Evolutionary conservation across 768 basidiomycete species (phyloP).

Genomic region (Lenzites betulinus): DNA sequence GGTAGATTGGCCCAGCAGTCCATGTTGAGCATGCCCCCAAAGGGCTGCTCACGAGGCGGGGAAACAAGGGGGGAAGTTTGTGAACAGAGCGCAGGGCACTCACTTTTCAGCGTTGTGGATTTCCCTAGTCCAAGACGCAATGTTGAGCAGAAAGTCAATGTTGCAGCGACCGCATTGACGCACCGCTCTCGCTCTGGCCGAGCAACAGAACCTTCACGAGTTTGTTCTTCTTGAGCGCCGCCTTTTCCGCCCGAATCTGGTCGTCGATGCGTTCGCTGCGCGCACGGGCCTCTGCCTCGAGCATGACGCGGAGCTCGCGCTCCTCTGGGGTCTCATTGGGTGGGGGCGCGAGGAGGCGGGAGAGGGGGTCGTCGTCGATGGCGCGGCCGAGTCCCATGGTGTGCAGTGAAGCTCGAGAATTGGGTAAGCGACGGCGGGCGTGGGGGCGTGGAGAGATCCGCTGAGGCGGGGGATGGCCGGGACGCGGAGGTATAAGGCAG

Average conservation of each 20-base stretch:
- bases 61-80: too few relatives aligned
- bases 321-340: constrained; percentile 56
- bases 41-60: too few relatives aligned
- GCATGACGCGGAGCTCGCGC: constrained; percentile 42
- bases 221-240: constrained; percentile 33
- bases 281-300: constrained; percentile 58
- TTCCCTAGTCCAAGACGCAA: constrained; percentile 32
- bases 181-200: constrained; percentile 41
- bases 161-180: constrained; percentile 12
- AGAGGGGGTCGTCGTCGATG: constrained; percentile 59
- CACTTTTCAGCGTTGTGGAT: constrained; percentile 45
- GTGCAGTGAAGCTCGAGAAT: constrained; percentile 1
- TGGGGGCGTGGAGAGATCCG: constrained; percentile 10
- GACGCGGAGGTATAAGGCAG: background rate
- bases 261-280: constrained; percentile 57
- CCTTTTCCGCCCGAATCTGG: constrained; percentile 35
- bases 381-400: constrained; percentile 35
- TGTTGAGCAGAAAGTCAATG: background rate
- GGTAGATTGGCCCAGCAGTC: too few relatives aligned
- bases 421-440: background rate
- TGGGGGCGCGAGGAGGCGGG: constrained; percentile 58
- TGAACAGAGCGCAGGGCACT: constrained; percentile 10
- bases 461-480: constrained; percentile 2
- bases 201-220: constrained; percentile 43
- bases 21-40: too few relatives aligned